Percentiles rank a stretch among this genome's conserved stretches.
phyloP scores from a whole-genome alignment of 129 eudicot species.

The Ambrosia artemisiifolia region DNA sequence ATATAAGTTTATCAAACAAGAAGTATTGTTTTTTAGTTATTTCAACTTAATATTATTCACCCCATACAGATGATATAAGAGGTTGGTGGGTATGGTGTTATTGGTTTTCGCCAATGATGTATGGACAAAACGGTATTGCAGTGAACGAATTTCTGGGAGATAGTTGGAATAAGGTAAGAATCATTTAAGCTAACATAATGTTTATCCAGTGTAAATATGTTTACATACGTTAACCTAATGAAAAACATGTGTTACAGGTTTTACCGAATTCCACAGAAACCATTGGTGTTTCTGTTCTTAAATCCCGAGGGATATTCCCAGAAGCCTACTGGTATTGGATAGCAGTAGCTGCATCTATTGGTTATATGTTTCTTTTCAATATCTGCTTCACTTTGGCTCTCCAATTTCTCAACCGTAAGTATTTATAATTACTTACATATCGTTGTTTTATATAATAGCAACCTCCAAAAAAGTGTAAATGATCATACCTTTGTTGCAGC shows the following conservation, averaged over 20 bases:
- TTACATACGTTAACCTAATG: conserved; percentile 2
- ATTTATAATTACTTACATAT: conserved; percentile 2
- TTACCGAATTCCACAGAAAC: conserved; percentile 47
- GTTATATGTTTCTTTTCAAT: conserved; percentile 68
- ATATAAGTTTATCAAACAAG: background rate
- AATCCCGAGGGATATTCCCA: conserved; percentile 68
- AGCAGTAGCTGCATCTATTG: conserved; percentile 61
- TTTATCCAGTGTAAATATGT: background rate
- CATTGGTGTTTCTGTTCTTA: conserved; percentile 57
- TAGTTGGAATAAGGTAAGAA: conserved; percentile 82
- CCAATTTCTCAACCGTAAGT: conserved; percentile 73
- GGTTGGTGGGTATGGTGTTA: conserved; percentile 95
- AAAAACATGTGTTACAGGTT: conserved; percentile 37
- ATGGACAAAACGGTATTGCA: conserved; percentile 83
- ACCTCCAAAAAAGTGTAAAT: conserved; percentile 3
- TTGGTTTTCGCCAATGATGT: conserved; percentile 91
- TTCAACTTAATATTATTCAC: conserved; percentile 14
- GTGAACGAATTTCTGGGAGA: conserved; percentile 87
- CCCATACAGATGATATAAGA: conserved; percentile 52
- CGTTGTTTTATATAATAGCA: background rate
- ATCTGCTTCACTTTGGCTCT: conserved; percentile 57
- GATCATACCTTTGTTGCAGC: conserved; percentile 48
- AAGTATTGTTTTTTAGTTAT: background rate
- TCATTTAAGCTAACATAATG: background rate
- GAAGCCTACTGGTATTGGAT: conserved; percentile 87